These are phyloP conservation scores for Larix kaempferi DNA, from an alignment of 75 land plant species.

Conservation along the genomic window DNA sequence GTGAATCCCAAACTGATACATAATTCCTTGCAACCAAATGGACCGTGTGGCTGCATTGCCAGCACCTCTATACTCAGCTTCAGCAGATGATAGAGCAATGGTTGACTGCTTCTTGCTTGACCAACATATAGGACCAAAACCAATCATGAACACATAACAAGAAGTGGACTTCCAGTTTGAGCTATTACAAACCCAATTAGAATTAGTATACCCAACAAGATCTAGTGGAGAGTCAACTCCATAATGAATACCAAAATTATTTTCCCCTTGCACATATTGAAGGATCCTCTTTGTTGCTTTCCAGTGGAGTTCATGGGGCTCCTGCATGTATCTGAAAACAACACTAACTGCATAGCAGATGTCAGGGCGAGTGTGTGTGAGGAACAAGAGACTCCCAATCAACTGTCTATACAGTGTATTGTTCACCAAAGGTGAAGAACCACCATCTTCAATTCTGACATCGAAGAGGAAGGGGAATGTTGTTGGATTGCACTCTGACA, in stretches of 20 bases:
- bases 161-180: too few species aligned
- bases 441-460: not conserved
- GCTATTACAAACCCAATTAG: too few species aligned
- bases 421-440: not conserved
- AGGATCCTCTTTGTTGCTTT: slow-evolving; percentile 19
- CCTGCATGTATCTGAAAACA: slow-evolving; percentile 23
- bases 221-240: too few species aligned
- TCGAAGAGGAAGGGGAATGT: not conserved
- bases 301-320: slow-evolving; percentile 25
- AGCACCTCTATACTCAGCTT: too few species aligned
- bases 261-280: slow-evolving; percentile 23
- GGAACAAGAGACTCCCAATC: slow-evolving; percentile 23
- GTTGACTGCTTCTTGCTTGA: too few species aligned
- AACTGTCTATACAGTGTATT: slow-evolving; percentile 13
- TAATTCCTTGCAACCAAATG: too few species aligned
- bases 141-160: too few species aligned
- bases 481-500: not conserved
- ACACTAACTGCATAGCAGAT: slow-evolving; percentile 22
- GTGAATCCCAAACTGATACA: too few species aligned
- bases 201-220: too few species aligned
- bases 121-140: too few species aligned
- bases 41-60: too few species aligned
- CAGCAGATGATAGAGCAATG: too few species aligned
- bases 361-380: slow-evolving; percentile 23
- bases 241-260: slow-evolving; percentile 10